A percentile compares a stretch with the other conserved stretches of the same genome.
These are phyloP conservation scores for Clonostachys byssicola DNA, from an alignment of 2,329 filamentous ascomycete genomes.

Conservation along the genomic window DNA sequence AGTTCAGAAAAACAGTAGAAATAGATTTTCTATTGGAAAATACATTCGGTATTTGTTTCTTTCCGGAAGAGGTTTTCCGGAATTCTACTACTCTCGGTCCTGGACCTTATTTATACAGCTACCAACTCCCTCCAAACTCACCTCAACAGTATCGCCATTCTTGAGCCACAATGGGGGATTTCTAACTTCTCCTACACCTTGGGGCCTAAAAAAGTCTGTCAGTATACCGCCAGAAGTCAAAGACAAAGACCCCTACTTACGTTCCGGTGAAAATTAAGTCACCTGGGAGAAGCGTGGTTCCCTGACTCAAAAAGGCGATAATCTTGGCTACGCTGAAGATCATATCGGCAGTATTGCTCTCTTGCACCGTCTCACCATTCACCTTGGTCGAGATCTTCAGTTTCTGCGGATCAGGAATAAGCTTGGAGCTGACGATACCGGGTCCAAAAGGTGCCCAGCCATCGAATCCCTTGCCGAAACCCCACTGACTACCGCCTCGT, in stretches of 20 bases:
- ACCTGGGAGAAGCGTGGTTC: constrained; percentile 58
- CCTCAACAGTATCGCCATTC: constrained; percentile 67
- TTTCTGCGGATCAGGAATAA: constrained; percentile 54
- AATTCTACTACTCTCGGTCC: too few species aligned
- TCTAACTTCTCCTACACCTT: constrained; percentile 67
- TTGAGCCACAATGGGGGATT: constrained; percentile 65
- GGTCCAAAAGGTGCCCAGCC: constrained; percentile 73
- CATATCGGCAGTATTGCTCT: constrained; percentile 52
- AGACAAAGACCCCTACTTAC: constrained; percentile 21
- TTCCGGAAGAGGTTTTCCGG: too few species aligned
- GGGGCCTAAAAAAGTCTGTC: constrained; percentile 39
- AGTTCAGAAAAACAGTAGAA: too few species aligned
- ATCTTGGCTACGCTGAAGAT: constrained; percentile 58
- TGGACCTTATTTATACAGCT: constrained; percentile 26
- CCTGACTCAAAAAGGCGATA: constrained; percentile 55
- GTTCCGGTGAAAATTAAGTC: constrained; percentile 66
- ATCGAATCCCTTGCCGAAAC: constrained; percentile 70
- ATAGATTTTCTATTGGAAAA: too few species aligned
- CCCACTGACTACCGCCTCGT: constrained; percentile 66
- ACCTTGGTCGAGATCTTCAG: constrained; percentile 53
- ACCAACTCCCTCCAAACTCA: constrained; percentile 62
- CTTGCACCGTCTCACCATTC: constrained; percentile 55
- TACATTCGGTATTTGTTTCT: too few species aligned
- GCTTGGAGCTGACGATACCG: constrained; percentile 55
- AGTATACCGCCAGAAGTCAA: neutral